These are phyloP conservation scores for Colletotrichum liaoningense DNA, from an alignment of 2,329 filamentous ascomycete species.

Conservation along the genomic window DNA sequence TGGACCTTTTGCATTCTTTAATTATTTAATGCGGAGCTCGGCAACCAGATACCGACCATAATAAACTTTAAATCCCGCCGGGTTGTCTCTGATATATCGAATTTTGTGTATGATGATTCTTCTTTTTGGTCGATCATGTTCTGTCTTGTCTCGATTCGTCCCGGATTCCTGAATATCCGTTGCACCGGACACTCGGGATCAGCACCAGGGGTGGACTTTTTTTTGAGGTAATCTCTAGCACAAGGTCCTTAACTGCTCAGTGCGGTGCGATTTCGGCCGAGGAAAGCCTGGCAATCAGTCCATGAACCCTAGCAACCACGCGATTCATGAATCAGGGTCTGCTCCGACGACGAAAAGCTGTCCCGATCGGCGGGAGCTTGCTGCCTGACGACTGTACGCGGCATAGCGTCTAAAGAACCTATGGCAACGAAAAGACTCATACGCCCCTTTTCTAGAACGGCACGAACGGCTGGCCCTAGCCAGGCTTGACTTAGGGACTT, in stretches of 20 bases:
- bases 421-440: neutral
- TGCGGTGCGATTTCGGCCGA: neutral
- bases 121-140: neutral
- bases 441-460: neutral
- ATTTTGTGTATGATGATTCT: neutral
- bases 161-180: neutral
- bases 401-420: neutral
- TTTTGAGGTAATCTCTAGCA: neutral
- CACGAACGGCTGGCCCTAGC: neutral
- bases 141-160: neutral
- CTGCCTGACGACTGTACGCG: neutral
- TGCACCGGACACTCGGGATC: neutral
- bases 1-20: neutral
- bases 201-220: neutral
- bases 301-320: neutral
- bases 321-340: conserved; percentile 19
- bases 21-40: neutral
- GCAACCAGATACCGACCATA: neutral
- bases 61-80: neutral
- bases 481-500: neutral
- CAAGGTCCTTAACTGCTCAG: neutral
- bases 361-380: neutral
- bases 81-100: neutral
- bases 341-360: neutral
- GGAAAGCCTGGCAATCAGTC: neutral